A percentile compares a stretch with the other conserved stretches of the same genome.
These are phyloP conservation scores for Histomonas meleagridis DNA, from an alignment of 208 protist genomes.

Conservation along the genomic window DNA sequence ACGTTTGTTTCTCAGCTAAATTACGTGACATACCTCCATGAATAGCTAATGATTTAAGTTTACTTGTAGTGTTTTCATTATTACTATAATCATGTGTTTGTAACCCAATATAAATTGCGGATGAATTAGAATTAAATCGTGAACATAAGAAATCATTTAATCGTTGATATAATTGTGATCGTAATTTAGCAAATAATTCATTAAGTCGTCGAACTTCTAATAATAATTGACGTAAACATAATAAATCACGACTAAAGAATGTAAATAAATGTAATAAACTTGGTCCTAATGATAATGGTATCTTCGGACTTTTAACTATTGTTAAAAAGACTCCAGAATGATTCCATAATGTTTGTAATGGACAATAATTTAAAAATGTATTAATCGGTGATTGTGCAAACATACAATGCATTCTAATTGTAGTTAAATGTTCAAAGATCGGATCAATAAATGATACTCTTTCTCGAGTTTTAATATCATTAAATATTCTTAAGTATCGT, in stretches of 20 bases:
- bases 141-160: background rate
- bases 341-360: background rate
- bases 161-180: background rate
- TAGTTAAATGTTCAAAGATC: slow-evolving; percentile 20
- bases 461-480: background rate
- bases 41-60: too few relatives aligned
- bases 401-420: background rate
- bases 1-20: background rate
- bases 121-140: background rate
- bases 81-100: background rate
- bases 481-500: background rate
- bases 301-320: background rate
- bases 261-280: background rate
- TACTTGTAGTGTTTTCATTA: too few relatives aligned
- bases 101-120: background rate
- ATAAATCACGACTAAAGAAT: background rate
- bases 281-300: background rate
- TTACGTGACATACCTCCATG: too few relatives aligned
- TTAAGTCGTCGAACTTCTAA: background rate
- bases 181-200: background rate
- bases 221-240: background rate
- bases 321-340: background rate
- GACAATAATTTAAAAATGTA: background rate
- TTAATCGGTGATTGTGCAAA: background rate
- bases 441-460: slow-evolving; percentile 21